Conservation (phyloP, 2,329 filamentous ascomycete species). For the Cytospora leucostoma region DNA sequence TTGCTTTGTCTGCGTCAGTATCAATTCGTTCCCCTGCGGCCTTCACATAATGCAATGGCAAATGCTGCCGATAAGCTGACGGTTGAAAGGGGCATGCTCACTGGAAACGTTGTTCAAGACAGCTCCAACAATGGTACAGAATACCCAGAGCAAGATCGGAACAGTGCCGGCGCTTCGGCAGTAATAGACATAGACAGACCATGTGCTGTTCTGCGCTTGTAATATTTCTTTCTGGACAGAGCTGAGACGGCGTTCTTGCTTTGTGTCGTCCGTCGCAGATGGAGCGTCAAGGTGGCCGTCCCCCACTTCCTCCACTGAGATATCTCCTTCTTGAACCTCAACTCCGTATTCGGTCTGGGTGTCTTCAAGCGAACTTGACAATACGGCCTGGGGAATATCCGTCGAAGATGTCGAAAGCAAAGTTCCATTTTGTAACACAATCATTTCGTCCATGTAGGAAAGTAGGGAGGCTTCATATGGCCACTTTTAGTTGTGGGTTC, state of each 20-base stretch:
- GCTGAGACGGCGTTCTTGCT: too few species aligned
- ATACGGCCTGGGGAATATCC: too few species aligned
- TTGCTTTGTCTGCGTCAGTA: slow-evolving; percentile 6
- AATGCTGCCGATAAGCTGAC: background rate
- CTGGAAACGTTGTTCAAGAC: too few species aligned
- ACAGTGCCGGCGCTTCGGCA: slow-evolving; percentile 10
- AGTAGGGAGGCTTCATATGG: background rate
- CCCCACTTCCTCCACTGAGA: too few species aligned
- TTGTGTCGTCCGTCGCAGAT: too few species aligned
- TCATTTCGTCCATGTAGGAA: background rate
- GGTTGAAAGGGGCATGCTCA: background rate
- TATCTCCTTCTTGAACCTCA: too few species aligned
- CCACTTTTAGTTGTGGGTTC: too few species aligned
- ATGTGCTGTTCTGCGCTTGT: background rate
- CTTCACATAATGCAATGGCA: too few species aligned
- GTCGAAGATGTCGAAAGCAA: background rate
- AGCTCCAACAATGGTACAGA: background rate
- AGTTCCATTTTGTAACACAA: background rate
- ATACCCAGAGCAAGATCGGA: slow-evolving; percentile 2
- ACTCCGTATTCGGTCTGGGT: too few species aligned
- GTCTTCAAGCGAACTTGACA: too few species aligned
- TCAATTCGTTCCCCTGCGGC: background rate
- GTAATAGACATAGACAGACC: slow-evolving; percentile 26
- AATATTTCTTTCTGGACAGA: background rate
- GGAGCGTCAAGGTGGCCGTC: too few species aligned